Evolutionary conservation across 345 rosid genomes (phyloP).

Genomic region (Citropsis articulata): DNA sequence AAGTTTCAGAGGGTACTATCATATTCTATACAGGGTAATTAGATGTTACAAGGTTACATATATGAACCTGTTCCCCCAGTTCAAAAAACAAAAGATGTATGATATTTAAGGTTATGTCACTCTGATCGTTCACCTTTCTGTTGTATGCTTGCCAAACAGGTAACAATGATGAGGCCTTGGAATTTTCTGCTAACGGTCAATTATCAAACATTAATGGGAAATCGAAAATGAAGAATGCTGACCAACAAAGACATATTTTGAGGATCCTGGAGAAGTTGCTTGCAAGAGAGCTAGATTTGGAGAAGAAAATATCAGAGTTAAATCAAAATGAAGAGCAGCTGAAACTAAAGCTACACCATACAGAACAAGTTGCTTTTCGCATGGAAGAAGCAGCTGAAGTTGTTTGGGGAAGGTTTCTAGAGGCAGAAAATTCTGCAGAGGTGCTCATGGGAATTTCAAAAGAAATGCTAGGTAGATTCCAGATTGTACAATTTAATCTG

Average conservation of each 20-base stretch:
- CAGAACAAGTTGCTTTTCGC: slow-evolving; percentile 71
- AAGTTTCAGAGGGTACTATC: slow-evolving; percentile 58
- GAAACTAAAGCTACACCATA: slow-evolving; percentile 71
- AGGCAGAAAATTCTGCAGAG: slow-evolving; percentile 86
- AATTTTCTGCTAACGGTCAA: slow-evolving; percentile 39
- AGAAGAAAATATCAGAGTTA: slow-evolving; percentile 58
- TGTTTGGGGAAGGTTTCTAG: slow-evolving; percentile 88
- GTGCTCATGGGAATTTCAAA: slow-evolving; percentile 84
- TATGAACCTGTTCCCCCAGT: neutral
- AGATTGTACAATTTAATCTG: slow-evolving; percentile 65
- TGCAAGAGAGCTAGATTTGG: slow-evolving; percentile 70
- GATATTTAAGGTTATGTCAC: neutral
- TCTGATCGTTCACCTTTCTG: slow-evolving; percentile 9
- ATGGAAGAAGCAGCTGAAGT: slow-evolving; percentile 99
- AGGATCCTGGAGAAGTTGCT: slow-evolving; percentile 82
- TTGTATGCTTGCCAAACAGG: slow-evolving; percentile 42
- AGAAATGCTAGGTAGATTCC: slow-evolving; percentile 62
- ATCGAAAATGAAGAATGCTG: slow-evolving; percentile 45
- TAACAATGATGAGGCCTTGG: slow-evolving; percentile 34
- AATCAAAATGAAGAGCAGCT: slow-evolving; percentile 72
- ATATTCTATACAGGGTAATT: slow-evolving; percentile 48
- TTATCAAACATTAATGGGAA: slow-evolving; percentile 29
- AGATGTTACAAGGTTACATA: slow-evolving; percentile 37
- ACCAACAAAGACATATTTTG: slow-evolving; percentile 52
- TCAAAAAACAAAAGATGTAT: neutral